Base-by-base conservation (phyloP, 208 protist genomes). In the Wallacemonas sp. region DNA sequence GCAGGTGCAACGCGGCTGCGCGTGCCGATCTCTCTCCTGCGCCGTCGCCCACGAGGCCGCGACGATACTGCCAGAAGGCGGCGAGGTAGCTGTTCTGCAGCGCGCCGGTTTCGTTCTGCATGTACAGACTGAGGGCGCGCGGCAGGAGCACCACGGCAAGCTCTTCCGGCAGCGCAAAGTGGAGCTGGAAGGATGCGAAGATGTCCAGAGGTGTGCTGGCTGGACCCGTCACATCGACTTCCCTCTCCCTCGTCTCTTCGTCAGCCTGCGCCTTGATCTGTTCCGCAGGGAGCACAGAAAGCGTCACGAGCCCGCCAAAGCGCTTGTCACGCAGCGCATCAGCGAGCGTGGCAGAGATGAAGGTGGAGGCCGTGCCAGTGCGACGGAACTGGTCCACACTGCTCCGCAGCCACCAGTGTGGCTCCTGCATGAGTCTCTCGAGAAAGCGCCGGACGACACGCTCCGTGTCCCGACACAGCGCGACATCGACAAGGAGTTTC, bases 11-110 rank as follows among this genome's bases (percentile, higher is more conserved):
- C 23, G 39, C 41, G 8, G 12, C 24, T 47, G 2, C n/a, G 21
- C 23, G 21, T n/a, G 6, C 36, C 38, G n/a, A 34, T 39, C 26
- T 56, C 46, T 21, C 16, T 41, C 21, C 2, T 43, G 32, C 17
- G 14, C 43, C 29, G 58, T 36, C n/a, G 73, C 52, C 26, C 64
- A 63, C 70, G 36, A 66, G 69, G 0, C 78, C 61, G 2, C 74
- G 70, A 21, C 90, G 87, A 19, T 81, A 70, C 52, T 80, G 77
- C 90, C 90, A 95, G 46, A 95, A 95, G 57, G 84, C 76, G 0
- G 70, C 74, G 27, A 69, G 67, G 60, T 90, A 87, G 44, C 52
- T 80, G 23, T 70, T 61, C 65, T 83, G 62, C 14, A 78, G 61
- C 56, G 68, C 44, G 39, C 63, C 58, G 1, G 68, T 69, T 23